Base-by-base conservation (phyloP, 345 rosid genomes). In the Geranium rotundifolium region DNA sequence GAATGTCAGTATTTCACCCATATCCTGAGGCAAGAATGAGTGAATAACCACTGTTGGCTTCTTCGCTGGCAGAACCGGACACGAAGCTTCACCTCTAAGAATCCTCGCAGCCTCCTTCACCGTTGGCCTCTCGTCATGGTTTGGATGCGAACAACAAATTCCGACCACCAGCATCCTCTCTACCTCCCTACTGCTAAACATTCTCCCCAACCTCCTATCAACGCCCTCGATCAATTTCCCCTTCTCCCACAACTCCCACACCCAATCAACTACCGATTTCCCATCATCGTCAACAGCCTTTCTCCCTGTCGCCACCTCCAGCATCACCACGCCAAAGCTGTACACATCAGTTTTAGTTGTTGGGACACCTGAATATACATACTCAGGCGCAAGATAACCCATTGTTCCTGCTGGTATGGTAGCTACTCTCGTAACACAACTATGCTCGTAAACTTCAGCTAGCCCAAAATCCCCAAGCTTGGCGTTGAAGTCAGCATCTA, bases 301-400 rank as follows among this genome's bases (percentile, higher is more conserved):
- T 58, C 75, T 80, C 30, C 95, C 95, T 0, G 95, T 74, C 14
- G 83, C 90, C 34, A 85, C 83, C 69, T 90, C 95, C 16, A 90
- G 74, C 29, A 81, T 65, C 70, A 90, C 95, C 56, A 90, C 84
- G 0, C 97, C 95, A 16, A 79, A 87, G 83, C 97, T 90, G 84
- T 85, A 90, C 65, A 87, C 95, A 37, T 87, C 91, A 0, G 88
- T 74, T 78, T 90, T 87, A 56, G 63, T 77, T 0, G 91, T 68
- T 4, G 95, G 95, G 13, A 87, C 69, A 16, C 97, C 91, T 0
- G 73, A 76, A 59, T 82, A 87, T 16, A 90, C 95, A 27, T 90
- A 87, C 75, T 90, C 95, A 5, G 97, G 95, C 4, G 95, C 92
- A 4, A 87, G 81, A 71, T 90, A 90, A 3, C 97, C 97, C 81